Evolutionary conservation across 1,284 basidiomycete genomes (phyloP), one percentile per base, ranked within the genome.

Genomic region (Puccinia hordei): DNA sequence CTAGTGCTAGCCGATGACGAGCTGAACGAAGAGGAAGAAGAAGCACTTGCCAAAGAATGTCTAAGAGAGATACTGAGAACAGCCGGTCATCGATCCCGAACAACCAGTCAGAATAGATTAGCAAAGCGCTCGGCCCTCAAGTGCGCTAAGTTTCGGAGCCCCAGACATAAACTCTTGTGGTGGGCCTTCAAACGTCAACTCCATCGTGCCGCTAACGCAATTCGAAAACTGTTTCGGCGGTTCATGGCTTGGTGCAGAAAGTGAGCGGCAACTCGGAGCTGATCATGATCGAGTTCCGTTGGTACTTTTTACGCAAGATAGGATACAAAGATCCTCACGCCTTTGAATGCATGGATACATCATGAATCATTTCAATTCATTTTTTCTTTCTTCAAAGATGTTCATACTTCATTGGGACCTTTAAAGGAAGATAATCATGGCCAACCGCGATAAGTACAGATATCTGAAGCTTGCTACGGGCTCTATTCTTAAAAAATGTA

Each of bases 1-100:
- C 8, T 33, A 19, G n/a, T 5, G 6, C 55, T 27, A 27, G 30
- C 27, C n/a, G 57, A 1, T 19, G 57, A 30, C 2, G 61, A 63
- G 61, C 61, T 19, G 35, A 2, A 63, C 12, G 61, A 63, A 19
- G 35, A 63, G 15, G 61, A 35, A 19, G 35, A 63, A 22, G 61
- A 35, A 63, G 61, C 61, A 27, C 61, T 63, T 10, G 35, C 22
- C 33, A 17, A 2, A 35, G 61, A 63, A 30, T 63, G 61, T n/a
- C 33, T 63, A 12, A 35, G 61, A 41, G 33, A 38, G 5, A 15
- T 24, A 55, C 53, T 24, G 4, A 55, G 17, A 63, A 63, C 27
- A 17, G 35, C 33, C 61, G 61, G 61, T 19, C 19, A 63, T 63
- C 61, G 15, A n/a, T 41, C 61, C 61, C 61, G 61, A 15, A 35